Evolutionary conservation across 495 filamentous ascomycete genomes (phyloP), one percentile per base, ranked within the genome.

Genomic region (Schizothecium vesticola): DNA sequence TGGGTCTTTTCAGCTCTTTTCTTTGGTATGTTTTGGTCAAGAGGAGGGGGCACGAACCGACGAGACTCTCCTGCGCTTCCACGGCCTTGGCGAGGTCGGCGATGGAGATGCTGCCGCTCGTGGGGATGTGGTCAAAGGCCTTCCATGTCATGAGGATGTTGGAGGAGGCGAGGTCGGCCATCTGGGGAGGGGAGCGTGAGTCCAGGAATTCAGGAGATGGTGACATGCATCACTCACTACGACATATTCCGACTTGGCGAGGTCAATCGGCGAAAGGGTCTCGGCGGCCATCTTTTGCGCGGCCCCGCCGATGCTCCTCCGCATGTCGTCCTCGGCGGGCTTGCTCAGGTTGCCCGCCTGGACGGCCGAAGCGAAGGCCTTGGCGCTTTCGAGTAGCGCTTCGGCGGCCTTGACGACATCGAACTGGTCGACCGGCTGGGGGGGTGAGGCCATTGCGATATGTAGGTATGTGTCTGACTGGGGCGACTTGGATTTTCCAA

Each of bases 81-180:
- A 78, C 21, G 0, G 58, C 66, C 5, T n/a, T 26, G 2, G 76
- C 73, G 2, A 78, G 70, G 23, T 76, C 76, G 2, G 65, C 7
- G 36, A 70, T 64, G 2, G 74, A 75, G 60, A 78, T 75, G 69
- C 64, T 56, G 13, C 74, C 74, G 21, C 64, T 29, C 23, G 73
- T 61, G 16, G 76, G 74, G 65, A 78, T 78, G 25, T 69, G 62
- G 68, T 78, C 76, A 43, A 78, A 78, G 25, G 74, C 74, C 31
- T 72, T 71, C 76, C 76, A 78, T 21, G 70, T 59, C 29, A 76
- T 69, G 61, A 78, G 75, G 12, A 78, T 58, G 59, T 75, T 71
- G 69, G 70, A 75, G 3, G 66, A 68, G 51, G 70, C 70, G 24
- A 69, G 56, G 8, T 75, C 69, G 19, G 68, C 65, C 16, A 76